These are phyloP conservation scores for Hypoxylon sp. DNA, from an alignment of 2,329 filamentous ascomycete species.

Conservation along the genomic window DNA sequence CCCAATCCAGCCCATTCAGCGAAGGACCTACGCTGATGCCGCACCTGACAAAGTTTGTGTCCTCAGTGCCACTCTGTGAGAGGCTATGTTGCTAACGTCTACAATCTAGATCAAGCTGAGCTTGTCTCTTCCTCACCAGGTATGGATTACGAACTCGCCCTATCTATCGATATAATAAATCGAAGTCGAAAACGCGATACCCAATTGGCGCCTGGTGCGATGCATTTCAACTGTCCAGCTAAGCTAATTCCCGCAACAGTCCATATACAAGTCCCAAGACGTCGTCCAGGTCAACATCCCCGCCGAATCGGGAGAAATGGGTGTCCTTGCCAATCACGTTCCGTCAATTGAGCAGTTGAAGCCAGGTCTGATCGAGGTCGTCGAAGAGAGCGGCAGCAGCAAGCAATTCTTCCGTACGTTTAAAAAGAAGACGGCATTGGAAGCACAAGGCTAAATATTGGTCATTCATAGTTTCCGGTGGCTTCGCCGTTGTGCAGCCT, in stretches of 20 bases:
- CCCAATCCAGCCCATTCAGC: constrained; percentile 82
- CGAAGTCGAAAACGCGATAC: constrained; percentile 2
- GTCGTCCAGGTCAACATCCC: constrained; percentile 98
- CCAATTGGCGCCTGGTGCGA: constrained; percentile 27
- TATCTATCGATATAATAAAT: constrained; percentile 22
- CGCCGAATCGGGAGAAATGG: constrained; percentile 98
- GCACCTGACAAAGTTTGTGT: constrained; percentile 80
- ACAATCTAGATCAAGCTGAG: constrained; percentile 91
- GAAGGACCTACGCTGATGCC: constrained; percentile 91
- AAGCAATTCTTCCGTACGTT: constrained; percentile 99
- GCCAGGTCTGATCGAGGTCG: constrained; percentile 93
- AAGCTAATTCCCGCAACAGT: constrained; percentile 72
- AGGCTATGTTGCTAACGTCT: constrained; percentile 50
- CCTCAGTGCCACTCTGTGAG: constrained; percentile 22
- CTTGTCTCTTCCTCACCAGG: constrained; percentile 97
- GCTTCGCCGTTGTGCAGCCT: constrained; percentile 97
- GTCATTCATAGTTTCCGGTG: constrained; percentile 81
- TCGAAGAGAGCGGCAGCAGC: constrained; percentile 88
- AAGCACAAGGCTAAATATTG: constrained; percentile 37
- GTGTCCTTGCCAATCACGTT: constrained; percentile 98
- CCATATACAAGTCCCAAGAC: constrained; percentile 76
- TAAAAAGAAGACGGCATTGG: constrained; percentile 23
- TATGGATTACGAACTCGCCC: constrained; percentile 64
- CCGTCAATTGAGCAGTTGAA: constrained; percentile 99
- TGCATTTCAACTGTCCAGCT: constrained; percentile 52